Evolutionary conservation across 75 land plant species (phyloP).

Genomic region (Selaginella tamariscina): DNA sequence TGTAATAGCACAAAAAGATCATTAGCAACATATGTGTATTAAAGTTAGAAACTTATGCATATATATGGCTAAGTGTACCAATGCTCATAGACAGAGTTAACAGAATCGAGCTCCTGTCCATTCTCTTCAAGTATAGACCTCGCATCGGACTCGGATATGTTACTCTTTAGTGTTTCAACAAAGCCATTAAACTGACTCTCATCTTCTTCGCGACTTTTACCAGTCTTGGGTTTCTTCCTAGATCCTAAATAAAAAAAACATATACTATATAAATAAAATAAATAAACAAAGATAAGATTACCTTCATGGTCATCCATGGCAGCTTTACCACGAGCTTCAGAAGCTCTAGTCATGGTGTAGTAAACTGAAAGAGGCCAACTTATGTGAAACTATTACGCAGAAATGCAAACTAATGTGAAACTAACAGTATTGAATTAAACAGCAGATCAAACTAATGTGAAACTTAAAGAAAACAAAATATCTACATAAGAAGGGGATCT

Average conservation of each 20-base stretch:
- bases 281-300: too few species aligned
- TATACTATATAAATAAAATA: too few species aligned
- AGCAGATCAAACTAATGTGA: background rate
- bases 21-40: background rate
- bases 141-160: background rate
- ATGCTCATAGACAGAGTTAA: background rate
- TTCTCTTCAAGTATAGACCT: background rate
- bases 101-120: background rate
- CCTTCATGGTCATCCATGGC: background rate
- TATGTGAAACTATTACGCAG: too few species aligned
- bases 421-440: too few species aligned
- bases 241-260: too few species aligned
- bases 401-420: too few species aligned
- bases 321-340: background rate
- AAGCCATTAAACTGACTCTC: background rate
- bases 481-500: background rate
- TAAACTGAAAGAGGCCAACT: too few species aligned
- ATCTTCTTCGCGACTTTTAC: background rate
- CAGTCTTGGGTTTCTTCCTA: background rate
- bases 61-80: background rate
- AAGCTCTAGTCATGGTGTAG: background rate
- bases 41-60: background rate
- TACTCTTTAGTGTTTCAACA: background rate
- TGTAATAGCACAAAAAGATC: constrained; percentile 20
- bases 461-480: background rate